phyloP scores from a whole-genome alignment of 2,329 filamentous ascomycete genomes.

The Aureobasidium namibiae region DNA sequence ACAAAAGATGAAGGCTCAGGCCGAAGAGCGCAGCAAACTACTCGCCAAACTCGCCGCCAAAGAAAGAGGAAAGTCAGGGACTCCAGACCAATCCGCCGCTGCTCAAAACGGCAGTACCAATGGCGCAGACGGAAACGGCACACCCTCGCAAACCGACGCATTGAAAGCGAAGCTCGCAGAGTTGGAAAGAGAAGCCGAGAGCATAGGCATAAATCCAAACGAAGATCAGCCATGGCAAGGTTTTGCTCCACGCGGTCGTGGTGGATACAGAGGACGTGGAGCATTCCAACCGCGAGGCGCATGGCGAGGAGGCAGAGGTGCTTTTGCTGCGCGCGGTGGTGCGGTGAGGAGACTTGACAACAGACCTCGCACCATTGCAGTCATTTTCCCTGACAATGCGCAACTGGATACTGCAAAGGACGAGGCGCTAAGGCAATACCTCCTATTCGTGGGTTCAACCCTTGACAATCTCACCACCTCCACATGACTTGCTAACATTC shows the following conservation, averaged over 20 bases:
- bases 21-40: conserved; percentile 55
- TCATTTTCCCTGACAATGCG: conserved; percentile 45
- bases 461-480: no score
- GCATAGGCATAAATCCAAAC: conserved; percentile 59
- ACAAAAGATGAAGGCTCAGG: conserved; percentile 53
- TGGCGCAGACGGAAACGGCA: conserved; percentile 22
- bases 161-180: conserved; percentile 64
- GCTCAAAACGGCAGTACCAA: conserved; percentile 19
- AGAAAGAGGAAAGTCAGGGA: conserved; percentile 21
- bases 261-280: conserved; percentile 36
- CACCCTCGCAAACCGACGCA: conserved; percentile 48
- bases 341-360: conserved; percentile 63
- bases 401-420: conserved; percentile 59
- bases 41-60: conserved; percentile 48
- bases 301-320: conserved; percentile 41
- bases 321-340: conserved; percentile 34
- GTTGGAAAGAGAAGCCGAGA: conserved; percentile 64
- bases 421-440: conserved; percentile 61
- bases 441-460: conserved; percentile 44
- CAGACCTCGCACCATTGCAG: conserved; percentile 58
- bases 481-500: conserved; percentile 15
- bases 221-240: conserved; percentile 25
- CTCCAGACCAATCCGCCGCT: conserved; percentile 17
- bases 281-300: conserved; percentile 33
- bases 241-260: conserved; percentile 33